These are phyloP conservation scores for Plantago ovata DNA, from an alignment of 257 asterid genomes.

Conservation along the genomic window DNA sequence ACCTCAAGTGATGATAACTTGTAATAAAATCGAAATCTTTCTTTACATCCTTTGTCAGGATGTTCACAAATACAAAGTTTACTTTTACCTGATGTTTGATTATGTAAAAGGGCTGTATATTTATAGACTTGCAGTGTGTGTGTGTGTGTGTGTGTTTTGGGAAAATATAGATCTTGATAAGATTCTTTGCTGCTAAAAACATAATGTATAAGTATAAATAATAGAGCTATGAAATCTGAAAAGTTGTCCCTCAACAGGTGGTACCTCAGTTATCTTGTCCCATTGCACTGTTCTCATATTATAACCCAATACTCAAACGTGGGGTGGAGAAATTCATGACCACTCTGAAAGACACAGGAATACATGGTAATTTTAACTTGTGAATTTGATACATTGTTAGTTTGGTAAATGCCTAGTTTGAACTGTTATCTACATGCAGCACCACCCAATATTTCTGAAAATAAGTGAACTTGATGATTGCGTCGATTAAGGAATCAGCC, in stretches of 20 bases:
- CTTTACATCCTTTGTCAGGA: not conserved
- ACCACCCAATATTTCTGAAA: not conserved
- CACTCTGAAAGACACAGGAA: constrained; percentile 63
- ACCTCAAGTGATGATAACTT: not conserved
- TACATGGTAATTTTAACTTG: constrained; percentile 49
- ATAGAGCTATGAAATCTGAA: not conserved
- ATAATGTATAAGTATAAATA: not conserved
- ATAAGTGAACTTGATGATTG: not conserved
- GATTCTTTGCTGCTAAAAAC: constrained; percentile 1
- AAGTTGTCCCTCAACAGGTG: constrained; percentile 39
- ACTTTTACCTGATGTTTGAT: not conserved
- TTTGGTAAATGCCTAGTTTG: constrained; percentile 2
- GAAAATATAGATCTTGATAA: not conserved
- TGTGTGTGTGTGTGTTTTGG: not conserved
- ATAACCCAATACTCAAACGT: constrained; percentile 87
- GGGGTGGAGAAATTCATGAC: constrained; percentile 77
- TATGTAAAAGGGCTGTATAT: not conserved
- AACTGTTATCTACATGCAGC: not conserved
- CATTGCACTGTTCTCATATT: constrained; percentile 68
- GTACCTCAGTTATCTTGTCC: constrained; percentile 80
- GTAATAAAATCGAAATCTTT: not conserved
- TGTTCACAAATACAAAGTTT: not conserved
- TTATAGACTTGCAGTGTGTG: not conserved
- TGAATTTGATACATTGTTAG: too few species aligned
- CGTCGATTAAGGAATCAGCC: not conserved